Evolutionary conservation across 768 basidiomycete genomes (phyloP).

Genomic region (Xanthoconium stramineum): DNA sequence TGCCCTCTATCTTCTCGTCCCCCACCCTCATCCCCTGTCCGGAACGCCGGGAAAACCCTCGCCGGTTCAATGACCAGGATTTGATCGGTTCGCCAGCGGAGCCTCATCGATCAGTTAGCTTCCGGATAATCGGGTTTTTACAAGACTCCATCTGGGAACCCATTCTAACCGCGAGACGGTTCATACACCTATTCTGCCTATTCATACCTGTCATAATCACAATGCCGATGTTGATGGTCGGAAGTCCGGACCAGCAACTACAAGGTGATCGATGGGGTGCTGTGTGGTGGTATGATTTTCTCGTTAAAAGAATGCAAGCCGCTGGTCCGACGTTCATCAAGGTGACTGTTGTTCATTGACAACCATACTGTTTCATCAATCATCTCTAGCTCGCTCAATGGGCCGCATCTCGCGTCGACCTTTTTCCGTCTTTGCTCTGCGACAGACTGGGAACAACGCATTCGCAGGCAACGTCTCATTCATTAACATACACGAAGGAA

Average conservation of each 20-base stretch:
- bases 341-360: conserved; percentile 40
- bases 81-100: conserved; percentile 71
- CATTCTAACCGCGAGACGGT: conserved; percentile 75
- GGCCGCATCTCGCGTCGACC: conserved; percentile 93
- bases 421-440: conserved; percentile 87
- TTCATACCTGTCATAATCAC: conserved; percentile 86
- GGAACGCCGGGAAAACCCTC: conserved; percentile 9
- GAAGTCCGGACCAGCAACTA: conserved; percentile 48
- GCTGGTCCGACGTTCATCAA: conserved; percentile 98
- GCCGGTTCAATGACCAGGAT: conserved; percentile 23
- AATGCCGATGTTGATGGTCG: conserved; percentile 80
- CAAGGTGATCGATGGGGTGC: conserved; percentile 88
- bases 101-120: conserved; percentile 43
- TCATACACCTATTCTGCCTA: conserved; percentile 75
- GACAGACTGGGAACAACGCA: conserved; percentile 82
- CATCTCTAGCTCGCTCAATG: conserved; percentile 84
- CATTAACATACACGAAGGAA: conserved; percentile 70
- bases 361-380: conserved; percentile 8
- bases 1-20: conserved; percentile 49
- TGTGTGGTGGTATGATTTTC: conserved; percentile 94
- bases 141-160: conserved; percentile 76
- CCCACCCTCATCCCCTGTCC: conserved; percentile 47
- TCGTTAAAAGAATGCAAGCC: conserved; percentile 86
- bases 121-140: conserved; percentile 46
- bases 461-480: conserved; percentile 82